Evolutionary conservation across 106 monocot species (phyloP).

Genomic region (Dendrobium officinale): DNA sequence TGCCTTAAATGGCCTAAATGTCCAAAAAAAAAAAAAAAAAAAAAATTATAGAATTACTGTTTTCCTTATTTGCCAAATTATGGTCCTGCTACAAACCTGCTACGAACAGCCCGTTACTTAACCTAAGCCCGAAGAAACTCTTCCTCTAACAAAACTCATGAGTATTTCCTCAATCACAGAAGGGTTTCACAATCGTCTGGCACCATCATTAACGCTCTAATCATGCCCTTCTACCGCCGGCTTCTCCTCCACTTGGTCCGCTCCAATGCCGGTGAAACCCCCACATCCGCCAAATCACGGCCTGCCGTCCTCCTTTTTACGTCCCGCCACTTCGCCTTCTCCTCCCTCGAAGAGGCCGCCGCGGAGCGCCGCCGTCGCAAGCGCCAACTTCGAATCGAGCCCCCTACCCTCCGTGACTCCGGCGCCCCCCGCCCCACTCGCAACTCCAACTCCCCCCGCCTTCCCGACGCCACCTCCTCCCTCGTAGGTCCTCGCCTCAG

Average conservation of each 20-base stretch:
- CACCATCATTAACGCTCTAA: background rate
- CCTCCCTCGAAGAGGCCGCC: slow-evolving; percentile 81
- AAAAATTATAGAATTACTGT: too few relatives aligned
- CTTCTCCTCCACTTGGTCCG: background rate
- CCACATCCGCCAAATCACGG: background rate
- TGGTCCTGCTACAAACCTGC: too few relatives aligned
- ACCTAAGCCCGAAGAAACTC: too few relatives aligned
- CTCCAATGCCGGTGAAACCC: background rate
- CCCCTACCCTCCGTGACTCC: slow-evolving; percentile 59
- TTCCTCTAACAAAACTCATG: too few relatives aligned
- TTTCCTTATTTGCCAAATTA: too few relatives aligned
- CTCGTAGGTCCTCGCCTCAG: slow-evolving; percentile 85
- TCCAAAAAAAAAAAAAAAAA: too few relatives aligned
- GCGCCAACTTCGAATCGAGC: slow-evolving; percentile 73
- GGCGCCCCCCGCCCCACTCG: slow-evolving; percentile 38
- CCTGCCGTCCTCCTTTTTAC: background rate
- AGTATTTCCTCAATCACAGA: background rate
- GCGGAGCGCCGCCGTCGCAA: slow-evolving; percentile 72
- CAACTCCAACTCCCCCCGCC: slow-evolving; percentile 61
- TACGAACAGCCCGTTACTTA: too few relatives aligned
- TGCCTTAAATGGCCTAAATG: too few relatives aligned
- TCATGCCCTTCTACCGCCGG: background rate
- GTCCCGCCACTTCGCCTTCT: slow-evolving; percentile 55
- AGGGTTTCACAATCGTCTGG: background rate
- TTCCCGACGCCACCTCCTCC: slow-evolving; percentile 78